These are phyloP conservation scores for Botrytis medusae DNA, from an alignment of 2,329 filamentous ascomycete species.

Conservation along the genomic window DNA sequence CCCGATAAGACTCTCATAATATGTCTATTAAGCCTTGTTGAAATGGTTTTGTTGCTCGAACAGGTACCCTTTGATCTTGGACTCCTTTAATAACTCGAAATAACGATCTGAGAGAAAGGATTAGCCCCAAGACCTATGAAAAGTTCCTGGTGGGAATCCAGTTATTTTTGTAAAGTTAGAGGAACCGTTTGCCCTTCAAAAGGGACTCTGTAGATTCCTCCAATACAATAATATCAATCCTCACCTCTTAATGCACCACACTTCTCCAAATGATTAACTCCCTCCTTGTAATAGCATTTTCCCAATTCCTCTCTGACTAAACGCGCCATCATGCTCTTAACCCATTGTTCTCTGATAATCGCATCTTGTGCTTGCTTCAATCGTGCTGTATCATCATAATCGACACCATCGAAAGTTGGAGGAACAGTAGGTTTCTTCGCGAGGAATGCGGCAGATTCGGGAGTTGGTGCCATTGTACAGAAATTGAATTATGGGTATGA, in stretches of 20 bases:
- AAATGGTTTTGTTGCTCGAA: slow-evolving; percentile 79
- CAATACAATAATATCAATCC: slow-evolving; percentile 35
- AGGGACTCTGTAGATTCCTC: not conserved
- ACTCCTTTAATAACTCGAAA: slow-evolving; percentile 71
- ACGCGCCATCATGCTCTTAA: slow-evolving; percentile 84
- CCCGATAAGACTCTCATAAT: not conserved
- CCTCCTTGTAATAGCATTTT: slow-evolving; percentile 82
- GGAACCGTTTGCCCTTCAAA: not conserved
- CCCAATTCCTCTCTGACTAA: slow-evolving; percentile 78
- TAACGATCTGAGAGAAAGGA: slow-evolving; percentile 63
- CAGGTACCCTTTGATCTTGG: slow-evolving; percentile 75
- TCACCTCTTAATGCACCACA: slow-evolving; percentile 78
- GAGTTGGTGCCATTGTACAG: slow-evolving; percentile 65
- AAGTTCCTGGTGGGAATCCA: not conserved
- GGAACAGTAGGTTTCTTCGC: slow-evolving; percentile 80
- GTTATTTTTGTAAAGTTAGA: not conserved
- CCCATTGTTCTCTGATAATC: slow-evolving; percentile 84
- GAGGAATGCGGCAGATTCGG: slow-evolving; percentile 79
- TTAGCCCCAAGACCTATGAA: slow-evolving; percentile 5
- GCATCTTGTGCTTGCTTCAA: slow-evolving; percentile 82
- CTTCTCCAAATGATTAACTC: slow-evolving; percentile 86
- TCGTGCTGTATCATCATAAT: slow-evolving; percentile 78
- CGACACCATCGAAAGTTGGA: slow-evolving; percentile 81
- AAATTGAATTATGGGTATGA: not conserved
- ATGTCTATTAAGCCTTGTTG: slow-evolving; percentile 44